A percentile compares a stretch with the other conserved stretches of the same genome.
Evolutionary conservation across 2,329 filamentous ascomycete genomes (phyloP).

Genomic region (Clonostachys solani): DNA sequence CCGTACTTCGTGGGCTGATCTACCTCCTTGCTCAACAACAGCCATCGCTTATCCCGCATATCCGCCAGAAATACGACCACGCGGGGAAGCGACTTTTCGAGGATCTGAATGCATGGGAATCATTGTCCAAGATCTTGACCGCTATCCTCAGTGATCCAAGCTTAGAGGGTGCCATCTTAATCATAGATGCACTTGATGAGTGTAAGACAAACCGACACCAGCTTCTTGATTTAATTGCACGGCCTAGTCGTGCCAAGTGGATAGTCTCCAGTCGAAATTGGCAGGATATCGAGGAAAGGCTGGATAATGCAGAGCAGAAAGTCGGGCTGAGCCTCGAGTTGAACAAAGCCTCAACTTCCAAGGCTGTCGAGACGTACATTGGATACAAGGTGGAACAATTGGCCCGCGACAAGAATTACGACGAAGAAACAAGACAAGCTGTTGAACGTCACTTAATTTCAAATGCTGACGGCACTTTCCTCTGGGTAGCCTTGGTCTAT

Average conservation of each 20-base stretch:
- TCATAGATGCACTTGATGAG: slow-evolving; percentile 44
- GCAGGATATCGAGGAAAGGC: slow-evolving; percentile 22
- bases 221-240: slow-evolving; percentile 28
- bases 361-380: slow-evolving; percentile 27
- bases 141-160: slow-evolving; percentile 28
- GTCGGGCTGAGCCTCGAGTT: slow-evolving; percentile 25
- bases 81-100: slow-evolving; percentile 29
- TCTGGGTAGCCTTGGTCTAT: slow-evolving; percentile 14
- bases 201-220: slow-evolving; percentile 17
- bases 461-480: slow-evolving; percentile 27
- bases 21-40: slow-evolving; percentile 27
- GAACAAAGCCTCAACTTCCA: slow-evolving; percentile 22
- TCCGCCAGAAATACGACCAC: slow-evolving; percentile 22
- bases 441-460: slow-evolving; percentile 8
- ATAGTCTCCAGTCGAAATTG: slow-evolving; percentile 38
- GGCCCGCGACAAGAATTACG: slow-evolving; percentile 1
- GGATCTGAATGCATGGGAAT: slow-evolving; percentile 26
- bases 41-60: slow-evolving; percentile 23
- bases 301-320: slow-evolving; percentile 13
- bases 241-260: slow-evolving; percentile 27
- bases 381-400: slow-evolving; percentile 19
- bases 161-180: slow-evolving; percentile 19
- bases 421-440: not conserved
- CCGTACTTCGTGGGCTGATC: slow-evolving; percentile 34
- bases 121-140: slow-evolving; percentile 28